Conservation (phyloP, 169 alveolate species). For the Babesia bigemina region DNA sequence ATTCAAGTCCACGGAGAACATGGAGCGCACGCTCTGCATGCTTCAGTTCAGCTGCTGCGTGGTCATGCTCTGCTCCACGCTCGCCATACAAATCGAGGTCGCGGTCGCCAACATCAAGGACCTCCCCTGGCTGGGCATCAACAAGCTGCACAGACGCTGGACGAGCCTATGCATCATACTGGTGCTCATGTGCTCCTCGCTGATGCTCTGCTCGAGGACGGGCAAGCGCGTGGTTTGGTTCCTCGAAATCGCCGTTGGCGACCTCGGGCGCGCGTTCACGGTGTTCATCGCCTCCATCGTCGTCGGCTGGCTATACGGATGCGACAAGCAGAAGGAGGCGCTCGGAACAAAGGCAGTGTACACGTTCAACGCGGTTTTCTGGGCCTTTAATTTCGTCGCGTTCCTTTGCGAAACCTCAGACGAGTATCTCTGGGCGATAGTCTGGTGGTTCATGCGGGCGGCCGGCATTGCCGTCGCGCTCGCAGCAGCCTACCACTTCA, state of each 20-base stretch:
- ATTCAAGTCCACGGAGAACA: constrained; percentile 42
- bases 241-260: constrained; percentile 75
- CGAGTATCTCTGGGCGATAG: constrained; percentile 32
- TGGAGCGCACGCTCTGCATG: constrained; percentile 74
- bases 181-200: constrained; percentile 50
- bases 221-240: constrained; percentile 76
- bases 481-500: constrained; percentile 2
- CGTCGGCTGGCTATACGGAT: constrained; percentile 64
- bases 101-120: constrained; percentile 59
- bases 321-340: constrained; percentile 34
- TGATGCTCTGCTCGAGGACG: constrained; percentile 47
- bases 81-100: constrained; percentile 78
- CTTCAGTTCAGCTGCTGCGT: constrained; percentile 74
- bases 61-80: constrained; percentile 68
- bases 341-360: constrained; percentile 47
- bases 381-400: constrained; percentile 49
- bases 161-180: constrained; percentile 40
- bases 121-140: constrained; percentile 33
- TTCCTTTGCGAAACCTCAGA: constrained; percentile 49
- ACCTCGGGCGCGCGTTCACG: constrained; percentile 72
- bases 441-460: constrained; percentile 58
- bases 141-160: constrained; percentile 22
- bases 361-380: constrained; percentile 50
- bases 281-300: constrained; percentile 64
- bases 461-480: constrained; percentile 41